Percentiles rank a stretch among this genome's conserved stretches.
phyloP scores from a whole-genome alignment of 257 asterid species.

The Solanum neorickii region DNA sequence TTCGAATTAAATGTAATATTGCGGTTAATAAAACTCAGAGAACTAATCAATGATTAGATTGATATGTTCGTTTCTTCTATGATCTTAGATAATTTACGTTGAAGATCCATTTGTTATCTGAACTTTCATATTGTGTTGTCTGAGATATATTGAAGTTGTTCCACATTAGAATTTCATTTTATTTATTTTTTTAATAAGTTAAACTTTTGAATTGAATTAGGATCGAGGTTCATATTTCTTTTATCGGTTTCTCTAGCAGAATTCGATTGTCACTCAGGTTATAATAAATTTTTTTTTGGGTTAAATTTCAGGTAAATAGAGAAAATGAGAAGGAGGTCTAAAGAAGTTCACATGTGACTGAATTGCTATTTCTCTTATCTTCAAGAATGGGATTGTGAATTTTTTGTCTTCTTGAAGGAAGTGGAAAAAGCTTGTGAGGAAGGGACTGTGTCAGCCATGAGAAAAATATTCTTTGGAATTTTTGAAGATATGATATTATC shows the following conservation, averaged over 20 bases:
- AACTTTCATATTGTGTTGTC: neutral
- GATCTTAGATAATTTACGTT: neutral
- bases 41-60: neutral
- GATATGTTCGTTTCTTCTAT: neutral
- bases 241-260: neutral
- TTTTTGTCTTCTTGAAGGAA: constrained; percentile 9
- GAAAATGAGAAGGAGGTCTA: neutral
- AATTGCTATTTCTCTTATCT: neutral
- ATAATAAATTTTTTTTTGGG: neutral
- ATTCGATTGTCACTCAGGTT: neutral
- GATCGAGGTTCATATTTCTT: neutral
- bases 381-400: constrained; percentile 3
- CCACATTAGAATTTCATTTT: neutral
- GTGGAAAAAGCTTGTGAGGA: neutral
- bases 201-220: neutral
- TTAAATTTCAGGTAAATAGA: constrained; percentile 1
- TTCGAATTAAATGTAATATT: neutral
- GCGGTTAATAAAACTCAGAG: too few relatives aligned
- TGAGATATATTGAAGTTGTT: neutral
- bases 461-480: constrained; percentile 14
- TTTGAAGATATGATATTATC: neutral
- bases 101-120: neutral
- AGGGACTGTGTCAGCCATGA: constrained; percentile 12
- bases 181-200: neutral
- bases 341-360: neutral